Base-by-base conservation (phyloP, 2,329 filamentous ascomycete species). In the Aspergillus fijiensis region DNA sequence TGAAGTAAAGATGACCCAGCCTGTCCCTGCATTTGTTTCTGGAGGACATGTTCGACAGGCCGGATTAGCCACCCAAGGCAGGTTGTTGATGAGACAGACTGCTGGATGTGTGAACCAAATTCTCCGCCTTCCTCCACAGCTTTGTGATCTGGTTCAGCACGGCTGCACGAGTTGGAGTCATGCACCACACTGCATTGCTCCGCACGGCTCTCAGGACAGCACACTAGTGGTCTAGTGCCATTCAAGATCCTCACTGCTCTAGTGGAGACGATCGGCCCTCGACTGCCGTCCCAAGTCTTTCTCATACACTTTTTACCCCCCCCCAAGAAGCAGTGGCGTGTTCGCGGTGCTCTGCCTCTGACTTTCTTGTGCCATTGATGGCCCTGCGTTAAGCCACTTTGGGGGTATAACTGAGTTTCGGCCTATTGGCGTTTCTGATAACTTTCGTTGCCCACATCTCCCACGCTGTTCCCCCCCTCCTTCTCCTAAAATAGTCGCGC, bases 241-340 rank as follows among this genome's bases (percentile, higher is more conserved):
- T 53, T 60, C 58, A 65, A 64, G 65, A 67, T 61, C 63, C 63
- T 65, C 60, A 65, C 66, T 65, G 63, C 60, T 63, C 35, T 50
- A 57, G 67, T 68, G 67, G 67, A 60, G 67, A 61, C 59, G 67
- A 69, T 69, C 66, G 63, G 62, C 67, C 62, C 56, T 67, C 63
- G 60, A 64, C 49, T 67, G 63, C 67, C 64, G 64, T 62, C 63
- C 64, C 59, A 60, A 55, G 58, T 57, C 60, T 51, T 59, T 9
- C 27, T 29, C 27, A 29, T 29, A 29, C 27, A 29, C 27, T 29
- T 29, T 58, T 56, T 66, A 57, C 59, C 59, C 57, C 55, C 19
- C 63, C 60, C 55, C 57, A 64, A 59, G 45, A 49, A 63, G 62
- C 56, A 58, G 53, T 64, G 63, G 65, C 65, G 61, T 62, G 57